Evolutionary conservation across 2,329 filamentous ascomycete species (phyloP), one percentile per base, ranked within the genome.

Genomic region (Ambrosiella xylebori): DNA sequence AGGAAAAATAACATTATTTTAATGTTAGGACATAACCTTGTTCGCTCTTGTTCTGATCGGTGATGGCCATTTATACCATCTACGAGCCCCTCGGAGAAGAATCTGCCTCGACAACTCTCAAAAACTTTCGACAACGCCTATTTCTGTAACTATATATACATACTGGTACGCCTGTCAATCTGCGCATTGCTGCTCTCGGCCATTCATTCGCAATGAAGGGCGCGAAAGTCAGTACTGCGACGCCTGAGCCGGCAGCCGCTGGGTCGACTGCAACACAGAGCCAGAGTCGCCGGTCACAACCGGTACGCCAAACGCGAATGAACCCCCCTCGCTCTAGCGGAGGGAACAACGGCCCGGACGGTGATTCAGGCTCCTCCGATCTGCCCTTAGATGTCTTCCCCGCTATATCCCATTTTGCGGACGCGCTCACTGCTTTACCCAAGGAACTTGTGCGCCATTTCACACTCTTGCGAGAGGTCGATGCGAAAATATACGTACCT

Each of bases 401-500:
- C 50, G 81, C 77, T 57, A 77, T 84, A 63, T 82, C 78, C 9
- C 79, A 83, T 71, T 97, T 98, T 68, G 87, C 91, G 62, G 90
- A 97, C 70, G 84, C 89, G 62, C 88, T 97, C 67, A 84, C 88
- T 56, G 90, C 91, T 44, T 80, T 98, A 35, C 93, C 93, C 3
- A 90, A 90, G 69, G 93, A 98, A 72, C 87, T 96, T 55, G 88
- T 95, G 64, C 84, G 89, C 67, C 91, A 98, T 70, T 95, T 95
- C 65, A 96, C 91, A 39, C 79, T 97, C 59, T 77, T 98, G 64
- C 96, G 96, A 70, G 93, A 98, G 72, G 93, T 97, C 53, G 93
- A 98, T 73, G 91, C 91, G 62, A 98, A 98, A 73, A 86, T 95
- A 63, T 93, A 90, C 71, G 83, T 82, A 35, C 86, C 93, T 6